A percentile compares a stretch with the other conserved stretches of the same genome.
Conservation (phyloP, 23 red algal species). For the Gracilaria domingensis region DNA sequence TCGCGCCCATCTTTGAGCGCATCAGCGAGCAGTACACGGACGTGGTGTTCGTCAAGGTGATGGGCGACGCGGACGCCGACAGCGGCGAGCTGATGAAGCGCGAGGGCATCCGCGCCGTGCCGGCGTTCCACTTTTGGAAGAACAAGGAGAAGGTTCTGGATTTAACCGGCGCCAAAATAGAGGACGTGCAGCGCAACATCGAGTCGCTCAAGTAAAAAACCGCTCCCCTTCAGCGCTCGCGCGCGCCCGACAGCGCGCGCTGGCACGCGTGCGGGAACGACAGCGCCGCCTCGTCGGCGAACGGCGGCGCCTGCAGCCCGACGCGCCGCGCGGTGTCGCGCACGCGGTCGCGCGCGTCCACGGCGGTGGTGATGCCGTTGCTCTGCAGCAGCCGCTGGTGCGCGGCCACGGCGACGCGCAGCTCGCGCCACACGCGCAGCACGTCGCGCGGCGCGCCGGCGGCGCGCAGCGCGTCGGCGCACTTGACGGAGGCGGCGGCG, state of each 20-base stretch:
- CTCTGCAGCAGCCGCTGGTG: conserved; percentile 47
- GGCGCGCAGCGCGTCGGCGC: conserved; percentile 16
- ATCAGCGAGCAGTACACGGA: conserved; percentile 84
- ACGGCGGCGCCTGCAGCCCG: conserved; percentile 50
- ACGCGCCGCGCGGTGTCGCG: conserved; percentile 67
- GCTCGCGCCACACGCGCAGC: background rate
- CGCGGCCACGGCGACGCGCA: conserved; percentile 23
- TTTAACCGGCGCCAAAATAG: conserved; percentile 82
- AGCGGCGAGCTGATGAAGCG: conserved; percentile 89
- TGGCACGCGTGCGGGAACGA: background rate
- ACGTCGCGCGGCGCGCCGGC: conserved; percentile 28
- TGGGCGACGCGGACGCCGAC: conserved; percentile 81
- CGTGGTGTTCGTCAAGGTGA: conserved; percentile 96
- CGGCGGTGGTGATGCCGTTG: conserved; percentile 29
- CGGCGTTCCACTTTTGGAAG: conserved; percentile 96
- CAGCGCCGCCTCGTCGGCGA: conserved; percentile 28
- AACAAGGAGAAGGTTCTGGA: conserved; percentile 67
- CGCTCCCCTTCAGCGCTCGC: too few relatives aligned
- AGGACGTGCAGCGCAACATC: conserved; percentile 77
- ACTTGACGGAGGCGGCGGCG: background rate
- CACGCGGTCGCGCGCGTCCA: conserved; percentile 43
- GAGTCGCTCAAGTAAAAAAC: conserved; percentile 58
- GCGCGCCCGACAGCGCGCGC: too few relatives aligned
- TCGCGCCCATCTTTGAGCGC: conserved; percentile 82
- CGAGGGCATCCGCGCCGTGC: conserved; percentile 93